phyloP scores from a whole-genome alignment of 257 asterid species.

The Solanum appendiculatum region DNA sequence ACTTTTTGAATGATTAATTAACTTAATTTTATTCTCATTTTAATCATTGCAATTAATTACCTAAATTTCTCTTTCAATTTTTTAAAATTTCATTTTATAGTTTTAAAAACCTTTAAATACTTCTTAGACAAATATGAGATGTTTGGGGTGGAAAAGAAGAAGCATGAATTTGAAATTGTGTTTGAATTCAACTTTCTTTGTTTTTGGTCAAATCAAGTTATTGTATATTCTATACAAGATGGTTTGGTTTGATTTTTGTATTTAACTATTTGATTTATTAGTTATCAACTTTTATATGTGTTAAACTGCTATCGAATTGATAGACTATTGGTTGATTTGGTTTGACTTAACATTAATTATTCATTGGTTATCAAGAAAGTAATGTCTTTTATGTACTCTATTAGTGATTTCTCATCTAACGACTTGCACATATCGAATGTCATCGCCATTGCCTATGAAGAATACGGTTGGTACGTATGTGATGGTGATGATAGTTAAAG shows the following conservation, averaged over 20 bases:
- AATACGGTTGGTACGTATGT: too few species aligned
- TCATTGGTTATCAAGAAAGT: too few species aligned
- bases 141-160: neutral
- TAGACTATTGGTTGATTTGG: neutral
- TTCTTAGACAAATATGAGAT: neutral
- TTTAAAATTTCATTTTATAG: neutral
- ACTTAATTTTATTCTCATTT: neutral
- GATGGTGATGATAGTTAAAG: too few species aligned
- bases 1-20: neutral
- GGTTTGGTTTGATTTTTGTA: neutral
- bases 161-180: neutral
- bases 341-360: neutral
- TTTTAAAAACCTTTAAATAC: neutral
- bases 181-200: neutral
- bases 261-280: neutral
- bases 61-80: neutral
- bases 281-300: neutral
- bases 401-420: too few species aligned
- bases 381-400: too few species aligned
- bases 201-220: neutral
- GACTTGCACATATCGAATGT: too few species aligned
- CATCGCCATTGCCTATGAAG: too few species aligned
- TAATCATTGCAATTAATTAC: neutral
- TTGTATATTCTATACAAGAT: too few species aligned
- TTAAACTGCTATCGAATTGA: neutral